Evolutionary conservation across 2,329 filamentous ascomycete species (phyloP), one percentile per base, ranked within the genome.

Genomic region (Neospermospora avenae): DNA sequence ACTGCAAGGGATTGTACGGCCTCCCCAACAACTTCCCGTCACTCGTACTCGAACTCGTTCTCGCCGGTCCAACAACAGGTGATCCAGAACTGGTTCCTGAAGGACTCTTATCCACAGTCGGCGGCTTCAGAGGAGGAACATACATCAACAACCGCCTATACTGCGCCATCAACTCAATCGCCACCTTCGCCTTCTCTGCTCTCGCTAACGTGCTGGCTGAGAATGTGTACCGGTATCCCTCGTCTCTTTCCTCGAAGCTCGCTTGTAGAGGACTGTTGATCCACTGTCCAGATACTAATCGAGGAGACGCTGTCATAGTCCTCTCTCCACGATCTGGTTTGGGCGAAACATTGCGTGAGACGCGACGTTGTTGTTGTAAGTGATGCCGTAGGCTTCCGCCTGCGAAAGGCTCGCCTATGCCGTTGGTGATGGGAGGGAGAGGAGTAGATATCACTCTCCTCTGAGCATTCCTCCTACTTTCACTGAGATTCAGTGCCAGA

Each of bases 1-100:
- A 91, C 74, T 98, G 95, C 24, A 99, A 76, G 4, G 93, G 95
- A 72, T 99, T 96, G 72, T 98, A 98, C 2, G 80, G 77, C 55
- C 93, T 86, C 4, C 89, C 89, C 7, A 87, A 73, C 5, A 87
- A 73, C 5, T 60, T 55, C 24, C 63, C 58, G 10, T 52, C 49
- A 18, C 58, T 13, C 8, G 56, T 34, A 20, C 46, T 60, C 4
- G 60, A 62, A 20, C 56, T 39, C 16, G 54, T 46, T 24, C 55
- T 42, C 14, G 49, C 51, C 13, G 57, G 28, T 5, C 20, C 34
- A 14, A 51, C 31, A 2, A 45, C 37, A 74, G 41, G 78, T 73
- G 49, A 77, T 68, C 63, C 74, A 76, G 60, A 69, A 49, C 52
- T 60, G 56, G 63, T 65, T 63, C 24, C 62, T 0, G 77, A 75